Percentiles rank a stretch among this genome's conserved stretches.
phyloP scores from a whole-genome alignment of 345 rosid species.

The Cardamine occulta region DNA sequence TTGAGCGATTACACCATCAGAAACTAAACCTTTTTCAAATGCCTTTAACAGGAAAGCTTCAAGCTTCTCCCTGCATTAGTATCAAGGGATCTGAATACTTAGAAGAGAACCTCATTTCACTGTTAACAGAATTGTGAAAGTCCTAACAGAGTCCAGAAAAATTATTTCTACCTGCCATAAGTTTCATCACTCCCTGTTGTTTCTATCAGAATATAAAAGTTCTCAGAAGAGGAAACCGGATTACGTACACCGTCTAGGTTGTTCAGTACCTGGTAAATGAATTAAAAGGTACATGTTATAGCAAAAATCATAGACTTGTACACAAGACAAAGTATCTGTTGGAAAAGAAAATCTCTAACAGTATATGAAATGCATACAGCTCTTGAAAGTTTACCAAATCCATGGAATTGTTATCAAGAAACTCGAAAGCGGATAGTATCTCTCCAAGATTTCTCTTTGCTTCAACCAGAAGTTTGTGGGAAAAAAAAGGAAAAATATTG shows the following conservation, averaged over 20 bases:
- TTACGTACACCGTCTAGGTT: conserved; percentile 87
- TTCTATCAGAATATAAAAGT: conserved; percentile 88
- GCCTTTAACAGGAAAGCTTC: conserved; percentile 83
- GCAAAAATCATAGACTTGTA: conserved; percentile 17
- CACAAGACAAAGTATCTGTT: neutral
- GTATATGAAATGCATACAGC: conserved; percentile 3
- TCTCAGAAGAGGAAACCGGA: conserved; percentile 73
- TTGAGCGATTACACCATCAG: conserved; percentile 94
- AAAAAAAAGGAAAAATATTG: neutral
- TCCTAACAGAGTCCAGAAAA: neutral
- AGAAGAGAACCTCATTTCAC: neutral
- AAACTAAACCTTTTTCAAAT: conserved; percentile 80
- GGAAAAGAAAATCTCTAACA: no score
- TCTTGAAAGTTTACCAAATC: conserved; percentile 57
- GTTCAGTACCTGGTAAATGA: conserved; percentile 60
- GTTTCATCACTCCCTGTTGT: conserved; percentile 82
- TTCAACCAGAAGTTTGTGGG: conserved; percentile 78
- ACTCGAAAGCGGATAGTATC: conserved; percentile 88
- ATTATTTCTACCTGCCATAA: conserved; percentile 57
- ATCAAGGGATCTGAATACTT: conserved; percentile 12
- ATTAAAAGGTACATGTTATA: neutral
- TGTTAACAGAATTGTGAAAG: neutral
- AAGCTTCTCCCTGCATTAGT: conserved; percentile 74
- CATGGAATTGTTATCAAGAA: conserved; percentile 80
- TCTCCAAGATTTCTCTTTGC: conserved; percentile 95